Evolutionary conservation across 2,329 filamentous ascomycete genomes (phyloP).

Genomic region (Fusarium virguliforme): DNA sequence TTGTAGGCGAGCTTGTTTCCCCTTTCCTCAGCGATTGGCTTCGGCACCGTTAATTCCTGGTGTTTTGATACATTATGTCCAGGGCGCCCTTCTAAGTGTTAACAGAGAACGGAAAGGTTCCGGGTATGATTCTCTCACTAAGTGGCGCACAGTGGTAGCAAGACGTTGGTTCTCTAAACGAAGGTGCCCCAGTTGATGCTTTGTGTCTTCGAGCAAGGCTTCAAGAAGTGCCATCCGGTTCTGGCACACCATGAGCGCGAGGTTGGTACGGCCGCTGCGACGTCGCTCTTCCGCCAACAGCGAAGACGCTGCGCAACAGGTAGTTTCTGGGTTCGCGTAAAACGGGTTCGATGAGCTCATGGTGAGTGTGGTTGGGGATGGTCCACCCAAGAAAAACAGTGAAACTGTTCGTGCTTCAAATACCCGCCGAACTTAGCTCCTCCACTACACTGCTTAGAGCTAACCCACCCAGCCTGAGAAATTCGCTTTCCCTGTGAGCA

Average conservation of each 20-base stretch:
- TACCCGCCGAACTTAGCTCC: neutral
- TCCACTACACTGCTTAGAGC: neutral
- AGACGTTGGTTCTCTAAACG: slow-evolving; percentile 5
- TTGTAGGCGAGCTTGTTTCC: neutral
- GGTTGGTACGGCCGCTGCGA: neutral
- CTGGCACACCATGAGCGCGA: slow-evolving; percentile 1
- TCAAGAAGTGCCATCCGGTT: slow-evolving; percentile 2
- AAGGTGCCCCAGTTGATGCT: neutral
- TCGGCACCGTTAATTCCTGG: neutral
- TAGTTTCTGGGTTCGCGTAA: neutral
- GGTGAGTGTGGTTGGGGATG: neutral
- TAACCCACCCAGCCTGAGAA: neutral
- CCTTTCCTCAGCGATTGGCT: neutral
- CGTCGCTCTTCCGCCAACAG: neutral
- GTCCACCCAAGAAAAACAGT: neutral
- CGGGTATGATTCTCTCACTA: neutral
- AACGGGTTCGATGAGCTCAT: neutral
- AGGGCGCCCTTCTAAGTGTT: neutral
- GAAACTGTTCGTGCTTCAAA: neutral
- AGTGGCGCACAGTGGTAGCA: neutral
- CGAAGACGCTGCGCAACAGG: neutral
- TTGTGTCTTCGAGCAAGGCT: neutral
- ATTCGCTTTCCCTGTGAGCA: neutral
- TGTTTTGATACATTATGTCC: neutral
- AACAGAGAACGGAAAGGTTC: neutral